phyloP scores from a whole-genome alignment of 805 yeast genomes.

The Brettanomyces anomalus region DNA sequence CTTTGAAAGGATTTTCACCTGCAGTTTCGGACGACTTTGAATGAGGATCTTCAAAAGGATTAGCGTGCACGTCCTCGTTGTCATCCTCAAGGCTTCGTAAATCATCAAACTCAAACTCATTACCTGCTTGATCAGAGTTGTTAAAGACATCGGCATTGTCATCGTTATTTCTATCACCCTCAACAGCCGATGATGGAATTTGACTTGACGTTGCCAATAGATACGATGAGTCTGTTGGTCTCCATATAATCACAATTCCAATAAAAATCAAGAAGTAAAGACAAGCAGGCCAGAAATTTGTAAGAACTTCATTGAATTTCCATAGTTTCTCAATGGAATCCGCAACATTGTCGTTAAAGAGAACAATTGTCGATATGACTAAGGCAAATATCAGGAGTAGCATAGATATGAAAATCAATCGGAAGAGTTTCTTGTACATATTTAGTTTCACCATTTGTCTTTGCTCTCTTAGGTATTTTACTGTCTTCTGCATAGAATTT shows the following conservation, averaged over 20 bases:
- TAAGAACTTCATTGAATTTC: slow-evolving; percentile 82
- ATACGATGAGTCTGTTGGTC: slow-evolving; percentile 93
- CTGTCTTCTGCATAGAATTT: slow-evolving; percentile 65
- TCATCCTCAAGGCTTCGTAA: slow-evolving; percentile 40
- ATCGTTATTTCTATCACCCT: slow-evolving; percentile 37
- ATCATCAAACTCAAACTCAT: slow-evolving; percentile 53
- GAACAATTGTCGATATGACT: slow-evolving; percentile 57
- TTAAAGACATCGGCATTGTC: slow-evolving; percentile 17
- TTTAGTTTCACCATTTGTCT: slow-evolving; percentile 85
- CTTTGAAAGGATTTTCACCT: slow-evolving; percentile 24
- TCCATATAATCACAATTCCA: slow-evolving; percentile 85
- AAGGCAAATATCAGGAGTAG: slow-evolving; percentile 64
- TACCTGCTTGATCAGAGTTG: slow-evolving; percentile 30
- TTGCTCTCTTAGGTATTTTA: slow-evolving; percentile 65
- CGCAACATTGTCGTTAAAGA: slow-evolving; percentile 63
- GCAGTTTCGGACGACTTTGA: slow-evolving; percentile 1
- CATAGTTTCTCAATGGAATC: slow-evolving; percentile 81
- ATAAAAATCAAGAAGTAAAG: slow-evolving; percentile 79
- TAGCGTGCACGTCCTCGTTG: slow-evolving; percentile 11
- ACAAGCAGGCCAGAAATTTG: slow-evolving; percentile 93
- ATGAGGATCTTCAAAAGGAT: slow-evolving; percentile 20
- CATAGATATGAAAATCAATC: slow-evolving; percentile 65
- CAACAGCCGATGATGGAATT: slow-evolving; percentile 58
- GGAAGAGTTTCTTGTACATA: slow-evolving; percentile 75
- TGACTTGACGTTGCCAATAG: slow-evolving; percentile 93